Percentiles rank a stretch among this genome's conserved stretches.
Conservation (phyloP, 768 basidiomycete genomes). For the Pholiota conissans region DNA sequence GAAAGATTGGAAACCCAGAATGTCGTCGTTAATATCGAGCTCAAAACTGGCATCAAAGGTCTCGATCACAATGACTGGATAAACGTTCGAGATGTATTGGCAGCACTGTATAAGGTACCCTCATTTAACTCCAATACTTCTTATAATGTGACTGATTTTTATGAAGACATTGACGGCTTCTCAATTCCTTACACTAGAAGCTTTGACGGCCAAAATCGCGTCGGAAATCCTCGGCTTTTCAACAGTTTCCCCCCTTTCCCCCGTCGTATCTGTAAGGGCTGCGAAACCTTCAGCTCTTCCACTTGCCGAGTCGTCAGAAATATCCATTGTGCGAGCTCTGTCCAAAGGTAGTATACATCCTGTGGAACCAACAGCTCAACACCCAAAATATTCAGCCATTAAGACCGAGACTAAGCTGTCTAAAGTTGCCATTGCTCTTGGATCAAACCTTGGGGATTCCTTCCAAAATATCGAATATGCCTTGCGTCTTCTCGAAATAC, state of each 20-base stretch:
- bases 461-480: slow-evolving; percentile 82
- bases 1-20: slow-evolving; percentile 68
- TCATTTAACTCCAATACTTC: neutral
- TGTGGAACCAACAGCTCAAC: neutral
- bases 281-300: slow-evolving; percentile 74
- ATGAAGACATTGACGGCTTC: slow-evolving; percentile 48
- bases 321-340: slow-evolving; percentile 53
- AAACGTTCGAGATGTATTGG: slow-evolving; percentile 42
- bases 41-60: slow-evolving; percentile 23
- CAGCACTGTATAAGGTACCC: slow-evolving; percentile 34
- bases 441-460: slow-evolving; percentile 89
- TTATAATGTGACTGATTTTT: slow-evolving; percentile 1
- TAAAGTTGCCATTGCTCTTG: slow-evolving; percentile 71
- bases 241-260: slow-evolving; percentile 15
- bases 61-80: slow-evolving; percentile 24
- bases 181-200: slow-evolving; percentile 65
- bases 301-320: slow-evolving; percentile 63
- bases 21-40: slow-evolving; percentile 45
- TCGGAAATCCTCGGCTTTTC: slow-evolving; percentile 38
- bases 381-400: neutral
- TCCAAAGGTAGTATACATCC: slow-evolving; percentile 19
- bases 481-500: slow-evolving; percentile 65
- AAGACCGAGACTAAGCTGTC: neutral
- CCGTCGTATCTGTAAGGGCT: slow-evolving; percentile 51
- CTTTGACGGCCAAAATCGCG: slow-evolving; percentile 61